These are phyloP conservation scores for Aspergillus sp. DNA, from an alignment of 2,329 filamentous ascomycete species.

Conservation along the genomic window DNA sequence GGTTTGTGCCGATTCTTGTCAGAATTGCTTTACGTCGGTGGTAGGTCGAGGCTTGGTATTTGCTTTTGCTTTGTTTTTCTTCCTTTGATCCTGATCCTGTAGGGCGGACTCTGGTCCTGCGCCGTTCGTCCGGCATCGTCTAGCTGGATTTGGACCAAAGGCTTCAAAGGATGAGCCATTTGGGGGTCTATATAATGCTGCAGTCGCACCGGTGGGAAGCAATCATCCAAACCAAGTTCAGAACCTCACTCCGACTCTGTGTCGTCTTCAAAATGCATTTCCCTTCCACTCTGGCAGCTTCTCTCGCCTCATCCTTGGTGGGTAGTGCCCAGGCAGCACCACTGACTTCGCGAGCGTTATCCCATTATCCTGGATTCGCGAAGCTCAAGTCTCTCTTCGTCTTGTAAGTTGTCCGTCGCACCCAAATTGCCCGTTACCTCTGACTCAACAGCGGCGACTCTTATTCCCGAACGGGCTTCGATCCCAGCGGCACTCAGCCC, in stretches of 20 bases:
- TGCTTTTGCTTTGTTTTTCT: background rate
- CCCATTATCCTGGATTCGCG: background rate
- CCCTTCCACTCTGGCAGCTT: background rate
- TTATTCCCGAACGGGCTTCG: slow-evolving; percentile 1
- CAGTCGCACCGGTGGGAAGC: background rate
- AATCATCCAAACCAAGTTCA: too few species aligned
- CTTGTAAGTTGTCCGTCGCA: too few species aligned
- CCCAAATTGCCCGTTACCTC: too few species aligned
- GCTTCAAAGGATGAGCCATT: background rate
- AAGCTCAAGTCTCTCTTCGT: background rate
- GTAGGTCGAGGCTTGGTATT: too few species aligned
- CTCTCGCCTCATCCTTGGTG: background rate
- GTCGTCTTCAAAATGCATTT: background rate
- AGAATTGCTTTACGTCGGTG: background rate
- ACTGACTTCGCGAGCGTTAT: background rate
- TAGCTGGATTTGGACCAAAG: background rate
- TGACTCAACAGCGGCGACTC: background rate
- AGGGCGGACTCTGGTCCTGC: background rate
- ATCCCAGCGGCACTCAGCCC: slow-evolving; percentile 1
- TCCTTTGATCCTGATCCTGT: background rate
- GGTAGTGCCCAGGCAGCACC: background rate
- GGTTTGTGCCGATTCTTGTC: background rate
- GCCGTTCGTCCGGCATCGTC: background rate
- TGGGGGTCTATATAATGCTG: background rate
- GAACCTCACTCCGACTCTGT: background rate